Base-by-base conservation (phyloP, 192 early-diverging fungal species). In the Ambispora gerdemannii region DNA sequence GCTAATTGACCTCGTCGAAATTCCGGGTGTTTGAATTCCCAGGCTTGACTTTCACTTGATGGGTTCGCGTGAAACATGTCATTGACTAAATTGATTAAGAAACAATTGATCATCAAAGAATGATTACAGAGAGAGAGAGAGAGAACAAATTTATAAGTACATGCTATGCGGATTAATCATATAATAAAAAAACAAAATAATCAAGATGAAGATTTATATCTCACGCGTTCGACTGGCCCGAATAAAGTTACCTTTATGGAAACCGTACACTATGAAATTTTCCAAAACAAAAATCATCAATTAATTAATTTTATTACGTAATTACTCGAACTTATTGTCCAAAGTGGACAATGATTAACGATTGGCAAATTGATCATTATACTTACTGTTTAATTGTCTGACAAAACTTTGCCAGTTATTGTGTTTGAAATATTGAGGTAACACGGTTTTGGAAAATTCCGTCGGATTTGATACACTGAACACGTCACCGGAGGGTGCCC, bases 401-500 rank as follows among this genome's bases (percentile, higher is more conserved):
- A 93, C 91, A 86, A 94, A 94, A 78, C 91, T 93, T 63, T 90
- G 87, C 88, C 89, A 94, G 80, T 94, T 93, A 76, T 91, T 93
- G 76, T 95, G 93, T 75, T 93, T 94, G 73, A 94, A 95, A 70
- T 92, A 89, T 74, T 90, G 88, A 25, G 93, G 93, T 50, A 95
- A 75, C 0, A 95, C 83, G 8, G 75, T 80, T 63, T 85, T 87
- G 22, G 90, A 88, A 68, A 96, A 91, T 62, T 91, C 91, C 15
- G 89, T 90, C 6, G 89, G 89, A 61, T 95, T 93, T 59, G 87
- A 89, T 22, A 97, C 91, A 20, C 92, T 89, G 77, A 97, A 97
- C 62, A 90, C 84, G 63, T 92, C 89, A 61, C 95, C 95, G 24
- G 84, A 78, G 15, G 77, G 76, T n/a, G 92, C 88, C 95, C 95